Evolutionary conservation across 305 asterid genomes (phyloP).

Genomic region (Fraxinus floribunda): DNA sequence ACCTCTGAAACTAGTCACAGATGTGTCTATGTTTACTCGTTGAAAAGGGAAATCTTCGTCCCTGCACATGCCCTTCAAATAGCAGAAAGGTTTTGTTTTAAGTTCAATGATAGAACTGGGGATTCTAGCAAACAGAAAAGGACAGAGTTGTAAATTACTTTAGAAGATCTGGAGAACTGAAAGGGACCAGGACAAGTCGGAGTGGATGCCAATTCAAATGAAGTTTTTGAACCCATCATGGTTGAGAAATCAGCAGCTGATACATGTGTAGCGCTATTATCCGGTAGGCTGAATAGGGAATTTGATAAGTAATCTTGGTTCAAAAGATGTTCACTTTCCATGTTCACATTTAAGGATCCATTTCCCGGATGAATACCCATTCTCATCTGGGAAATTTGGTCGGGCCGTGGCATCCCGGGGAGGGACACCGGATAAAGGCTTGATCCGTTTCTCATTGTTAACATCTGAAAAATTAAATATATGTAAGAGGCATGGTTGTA

Average conservation of each 20-base stretch:
- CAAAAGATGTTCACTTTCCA: conserved; percentile 26
- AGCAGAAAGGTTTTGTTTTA: conserved; percentile 6
- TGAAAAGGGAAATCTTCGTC: conserved; percentile 32
- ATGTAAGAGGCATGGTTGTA: background rate
- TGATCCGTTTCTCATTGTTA: conserved; percentile 67
- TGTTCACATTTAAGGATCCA: conserved; percentile 27
- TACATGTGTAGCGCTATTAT: conserved; percentile 23
- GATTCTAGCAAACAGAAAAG: background rate
- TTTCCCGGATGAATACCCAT: conserved; percentile 30
- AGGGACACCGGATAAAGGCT: conserved; percentile 53
- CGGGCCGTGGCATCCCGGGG: conserved; percentile 42
- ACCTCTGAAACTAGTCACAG: conserved; percentile 37
- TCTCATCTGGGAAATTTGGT: conserved; percentile 37
- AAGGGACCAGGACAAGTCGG: conserved; percentile 34
- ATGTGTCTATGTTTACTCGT: conserved; percentile 20
- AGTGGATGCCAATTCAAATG: conserved; percentile 30
- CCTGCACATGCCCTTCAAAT: conserved; percentile 30
- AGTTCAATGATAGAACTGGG: background rate
- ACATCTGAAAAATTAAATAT: conserved; percentile 41
- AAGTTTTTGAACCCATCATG: conserved; percentile 24
- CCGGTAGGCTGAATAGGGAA: conserved; percentile 26
- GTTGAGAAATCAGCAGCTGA: conserved; percentile 31
- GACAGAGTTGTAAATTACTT: conserved; percentile 29
- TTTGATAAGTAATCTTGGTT: conserved; percentile 31
- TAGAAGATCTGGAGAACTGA: conserved; percentile 30